These are phyloP conservation scores for Persicaria maculosa DNA, from an alignment of 148 eudicot genomes.

Conservation along the genomic window DNA sequence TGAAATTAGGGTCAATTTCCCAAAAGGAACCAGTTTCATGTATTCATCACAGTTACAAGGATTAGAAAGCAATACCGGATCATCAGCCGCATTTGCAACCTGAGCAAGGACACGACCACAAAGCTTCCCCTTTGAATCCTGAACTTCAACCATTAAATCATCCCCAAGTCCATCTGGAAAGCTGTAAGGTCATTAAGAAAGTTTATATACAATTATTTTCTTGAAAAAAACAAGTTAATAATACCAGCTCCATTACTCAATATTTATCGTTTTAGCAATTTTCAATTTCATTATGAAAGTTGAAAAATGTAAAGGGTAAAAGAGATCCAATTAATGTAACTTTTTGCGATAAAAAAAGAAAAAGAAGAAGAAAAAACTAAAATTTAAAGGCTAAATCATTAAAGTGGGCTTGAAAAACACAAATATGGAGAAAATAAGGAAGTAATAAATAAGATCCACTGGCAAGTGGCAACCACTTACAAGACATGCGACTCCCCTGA, in stretches of 20 bases:
- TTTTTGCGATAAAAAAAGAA: too few relatives aligned
- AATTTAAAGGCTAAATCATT: background rate
- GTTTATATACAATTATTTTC: background rate
- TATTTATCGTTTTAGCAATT: too few relatives aligned
- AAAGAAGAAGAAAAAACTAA: too few relatives aligned
- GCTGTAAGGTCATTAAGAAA: slow-evolving; percentile 44
- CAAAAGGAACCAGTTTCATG: background rate
- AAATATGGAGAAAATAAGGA: background rate
- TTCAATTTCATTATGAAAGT: too few relatives aligned
- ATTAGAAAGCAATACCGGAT: slow-evolving; percentile 39
- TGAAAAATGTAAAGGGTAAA: too few relatives aligned
- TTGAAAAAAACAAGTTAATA: background rate
- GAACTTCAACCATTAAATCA: slow-evolving; percentile 78
- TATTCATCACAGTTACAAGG: slow-evolving; percentile 1
- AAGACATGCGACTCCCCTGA: slow-evolving; percentile 87
- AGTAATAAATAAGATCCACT: background rate
- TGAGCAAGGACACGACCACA: slow-evolving; percentile 80
- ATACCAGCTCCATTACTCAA: background rate
- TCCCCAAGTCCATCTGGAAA: slow-evolving; percentile 93
- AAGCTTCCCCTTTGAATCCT: slow-evolving; percentile 72
- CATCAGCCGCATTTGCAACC: slow-evolving; percentile 82
- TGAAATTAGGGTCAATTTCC: slow-evolving; percentile 14
- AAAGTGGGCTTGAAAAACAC: background rate
- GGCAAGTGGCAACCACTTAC: slow-evolving; percentile 33
- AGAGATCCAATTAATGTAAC: too few relatives aligned